Conservation (phyloP, 495 filamentous ascomycete genomes). For the Tetracladium marchalianum region DNA sequence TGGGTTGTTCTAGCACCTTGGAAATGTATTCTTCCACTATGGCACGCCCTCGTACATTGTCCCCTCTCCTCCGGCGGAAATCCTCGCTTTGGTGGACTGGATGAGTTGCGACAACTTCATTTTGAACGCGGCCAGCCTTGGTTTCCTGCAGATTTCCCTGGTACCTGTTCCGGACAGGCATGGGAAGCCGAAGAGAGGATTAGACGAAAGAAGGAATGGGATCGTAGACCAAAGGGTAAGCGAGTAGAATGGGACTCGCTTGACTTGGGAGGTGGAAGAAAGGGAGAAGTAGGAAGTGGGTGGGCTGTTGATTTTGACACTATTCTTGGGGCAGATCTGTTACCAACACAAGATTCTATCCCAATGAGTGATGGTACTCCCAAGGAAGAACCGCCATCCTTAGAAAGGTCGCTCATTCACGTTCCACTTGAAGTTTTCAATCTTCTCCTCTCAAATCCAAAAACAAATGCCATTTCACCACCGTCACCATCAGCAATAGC, state of each 20-base stretch:
- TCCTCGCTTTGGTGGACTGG: constrained; percentile 71
- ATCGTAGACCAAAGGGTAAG: constrained; percentile 71
- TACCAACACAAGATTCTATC: not conserved
- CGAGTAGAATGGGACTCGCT: constrained; percentile 65
- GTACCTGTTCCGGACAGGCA: constrained; percentile 65
- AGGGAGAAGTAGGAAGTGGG: constrained; percentile 75
- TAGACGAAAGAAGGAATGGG: constrained; percentile 59
- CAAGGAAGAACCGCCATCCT: constrained; percentile 1
- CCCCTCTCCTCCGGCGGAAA: constrained; percentile 72
- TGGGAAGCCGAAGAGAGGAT: constrained; percentile 63
- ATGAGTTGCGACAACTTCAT: constrained; percentile 67
- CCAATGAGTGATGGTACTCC: not conserved
- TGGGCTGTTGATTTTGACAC: constrained; percentile 83
- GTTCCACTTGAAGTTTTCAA: constrained; percentile 17
- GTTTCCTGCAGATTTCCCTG: constrained; percentile 86
- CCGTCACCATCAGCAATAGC: constrained; percentile 25
- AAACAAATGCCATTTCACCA: not conserved
- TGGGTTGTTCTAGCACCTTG: constrained; percentile 89
- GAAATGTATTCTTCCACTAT: constrained; percentile 80
- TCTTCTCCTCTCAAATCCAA: constrained; percentile 14
- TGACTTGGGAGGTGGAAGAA: constrained; percentile 61
- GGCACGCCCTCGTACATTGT: constrained; percentile 81
- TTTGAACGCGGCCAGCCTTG: constrained; percentile 73
- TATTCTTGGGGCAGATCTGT: constrained; percentile 28
- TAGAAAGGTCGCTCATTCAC: constrained; percentile 7